phyloP scores from a whole-genome alignment of 768 basidiomycete genomes.

The Lentinula sp. region DNA sequence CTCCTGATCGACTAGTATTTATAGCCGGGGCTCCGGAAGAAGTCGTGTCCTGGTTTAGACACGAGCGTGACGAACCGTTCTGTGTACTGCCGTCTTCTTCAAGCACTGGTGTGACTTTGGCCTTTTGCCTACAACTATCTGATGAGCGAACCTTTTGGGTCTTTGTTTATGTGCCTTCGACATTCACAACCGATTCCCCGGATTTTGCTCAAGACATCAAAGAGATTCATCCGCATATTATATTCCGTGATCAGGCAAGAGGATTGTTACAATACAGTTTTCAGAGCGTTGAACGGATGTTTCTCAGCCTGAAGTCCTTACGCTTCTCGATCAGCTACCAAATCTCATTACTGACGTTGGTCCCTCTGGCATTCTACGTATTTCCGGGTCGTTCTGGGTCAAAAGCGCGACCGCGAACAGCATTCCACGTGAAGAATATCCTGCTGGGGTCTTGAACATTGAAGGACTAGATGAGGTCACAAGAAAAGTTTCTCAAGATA shows the following conservation, averaged over 20 bases:
- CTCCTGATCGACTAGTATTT: background rate
- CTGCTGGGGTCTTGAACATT: background rate
- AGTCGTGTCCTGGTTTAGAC: background rate
- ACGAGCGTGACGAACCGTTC: background rate
- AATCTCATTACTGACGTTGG: background rate
- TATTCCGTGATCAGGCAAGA: background rate
- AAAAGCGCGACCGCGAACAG: background rate
- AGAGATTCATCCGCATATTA: too few species aligned
- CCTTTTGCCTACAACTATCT: background rate
- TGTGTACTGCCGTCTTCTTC: background rate
- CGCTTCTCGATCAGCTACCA: background rate
- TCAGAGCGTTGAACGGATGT: background rate
- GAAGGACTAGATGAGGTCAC: background rate
- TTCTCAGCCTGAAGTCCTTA: background rate
- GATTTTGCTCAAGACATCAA: too few species aligned
- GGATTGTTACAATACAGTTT: background rate
- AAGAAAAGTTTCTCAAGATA: too few species aligned
- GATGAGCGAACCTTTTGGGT: too few species aligned
- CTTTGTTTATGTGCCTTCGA: too few species aligned
- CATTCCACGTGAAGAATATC: background rate
- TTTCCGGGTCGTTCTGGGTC: background rate
- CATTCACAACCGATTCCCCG: too few species aligned
- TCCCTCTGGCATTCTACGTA: background rate
- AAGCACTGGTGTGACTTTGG: background rate
- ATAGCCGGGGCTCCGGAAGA: background rate